These are phyloP conservation scores for Striga asiatica DNA, from an alignment of 257 asterid genomes.

Conservation along the genomic window DNA sequence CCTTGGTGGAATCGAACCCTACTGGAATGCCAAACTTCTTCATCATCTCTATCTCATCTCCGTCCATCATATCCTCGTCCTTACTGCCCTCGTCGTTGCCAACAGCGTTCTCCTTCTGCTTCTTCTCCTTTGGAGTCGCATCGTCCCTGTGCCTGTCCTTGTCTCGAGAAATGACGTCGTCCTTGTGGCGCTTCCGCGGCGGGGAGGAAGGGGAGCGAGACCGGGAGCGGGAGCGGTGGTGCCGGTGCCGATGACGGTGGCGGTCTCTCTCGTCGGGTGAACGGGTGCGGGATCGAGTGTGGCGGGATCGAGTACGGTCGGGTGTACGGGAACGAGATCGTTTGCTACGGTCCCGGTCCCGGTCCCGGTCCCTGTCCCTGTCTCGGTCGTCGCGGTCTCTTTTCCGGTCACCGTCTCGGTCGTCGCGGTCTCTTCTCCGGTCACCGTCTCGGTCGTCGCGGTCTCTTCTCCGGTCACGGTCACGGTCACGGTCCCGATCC, in stretches of 20 bases:
- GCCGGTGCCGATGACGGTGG: slow-evolving; percentile 45
- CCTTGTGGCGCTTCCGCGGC: slow-evolving; percentile 65
- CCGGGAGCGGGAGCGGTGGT: slow-evolving; percentile 36
- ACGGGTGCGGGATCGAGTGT: slow-evolving; percentile 65
- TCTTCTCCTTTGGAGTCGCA: slow-evolving; percentile 32
- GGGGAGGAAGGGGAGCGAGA: slow-evolving; percentile 54
- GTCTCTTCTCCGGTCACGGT: background rate
- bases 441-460: background rate
- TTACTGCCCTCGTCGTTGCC: slow-evolving; percentile 22
- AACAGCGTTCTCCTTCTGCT: slow-evolving; percentile 31
- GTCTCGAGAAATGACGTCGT: slow-evolving; percentile 37
- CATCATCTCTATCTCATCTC: slow-evolving; percentile 92
- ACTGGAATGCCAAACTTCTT: slow-evolving; percentile 83
- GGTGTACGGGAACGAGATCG: slow-evolving; percentile 79
- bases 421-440: slow-evolving; percentile 23
- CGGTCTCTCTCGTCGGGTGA: slow-evolving; percentile 71
- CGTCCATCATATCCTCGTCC: slow-evolving; percentile 47
- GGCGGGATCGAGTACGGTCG: slow-evolving; percentile 61
- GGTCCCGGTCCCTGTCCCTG: slow-evolving; percentile 40
- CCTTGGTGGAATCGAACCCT: slow-evolving; percentile 92
- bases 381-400: slow-evolving; percentile 36
- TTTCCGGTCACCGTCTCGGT: slow-evolving; percentile 52
- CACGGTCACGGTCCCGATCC: background rate
- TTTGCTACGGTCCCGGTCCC: slow-evolving; percentile 47
- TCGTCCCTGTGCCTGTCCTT: slow-evolving; percentile 37